These are phyloP conservation scores for Lotus japonicus DNA, from an alignment of 306 rosid species.

Conservation along the genomic window DNA sequence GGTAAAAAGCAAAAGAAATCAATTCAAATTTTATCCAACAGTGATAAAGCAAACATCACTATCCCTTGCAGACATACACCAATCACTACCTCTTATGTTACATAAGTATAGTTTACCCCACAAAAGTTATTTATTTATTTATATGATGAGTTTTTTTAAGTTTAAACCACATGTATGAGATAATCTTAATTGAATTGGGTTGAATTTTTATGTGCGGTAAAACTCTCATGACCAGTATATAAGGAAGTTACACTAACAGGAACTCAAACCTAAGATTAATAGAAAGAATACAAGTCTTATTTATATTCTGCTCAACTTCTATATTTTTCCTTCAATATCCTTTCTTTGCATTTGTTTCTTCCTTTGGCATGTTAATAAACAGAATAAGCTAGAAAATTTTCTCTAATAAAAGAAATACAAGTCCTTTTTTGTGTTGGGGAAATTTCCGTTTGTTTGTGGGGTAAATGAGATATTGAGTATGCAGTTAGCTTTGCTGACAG, in stretches of 20 bases:
- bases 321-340: neutral
- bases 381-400: too few relatives aligned
- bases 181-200: too few relatives aligned
- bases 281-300: too few relatives aligned
- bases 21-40: slow-evolving; percentile 26
- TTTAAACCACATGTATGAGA: too few relatives aligned
- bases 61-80: slow-evolving; percentile 28
- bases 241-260: too few relatives aligned
- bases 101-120: slow-evolving; percentile 22
- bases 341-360: neutral
- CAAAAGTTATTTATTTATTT: neutral
- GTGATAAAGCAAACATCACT: slow-evolving; percentile 37
- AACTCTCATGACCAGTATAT: too few relatives aligned
- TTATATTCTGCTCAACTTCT: neutral
- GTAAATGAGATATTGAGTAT: neutral
- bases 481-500: slow-evolving; percentile 18
- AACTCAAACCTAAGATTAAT: too few relatives aligned
- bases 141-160: too few relatives aligned
- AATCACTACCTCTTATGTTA: slow-evolving; percentile 23
- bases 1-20: slow-evolving; percentile 12
- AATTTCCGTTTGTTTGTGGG: neutral
- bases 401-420: too few relatives aligned
- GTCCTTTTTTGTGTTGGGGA: neutral
- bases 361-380: neutral
- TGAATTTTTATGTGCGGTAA: too few relatives aligned